A percentile compares a stretch with the other conserved stretches of the same genome.
Evolutionary conservation across 768 basidiomycete species (phyloP).

Genomic region (Ramaria sp.): DNA sequence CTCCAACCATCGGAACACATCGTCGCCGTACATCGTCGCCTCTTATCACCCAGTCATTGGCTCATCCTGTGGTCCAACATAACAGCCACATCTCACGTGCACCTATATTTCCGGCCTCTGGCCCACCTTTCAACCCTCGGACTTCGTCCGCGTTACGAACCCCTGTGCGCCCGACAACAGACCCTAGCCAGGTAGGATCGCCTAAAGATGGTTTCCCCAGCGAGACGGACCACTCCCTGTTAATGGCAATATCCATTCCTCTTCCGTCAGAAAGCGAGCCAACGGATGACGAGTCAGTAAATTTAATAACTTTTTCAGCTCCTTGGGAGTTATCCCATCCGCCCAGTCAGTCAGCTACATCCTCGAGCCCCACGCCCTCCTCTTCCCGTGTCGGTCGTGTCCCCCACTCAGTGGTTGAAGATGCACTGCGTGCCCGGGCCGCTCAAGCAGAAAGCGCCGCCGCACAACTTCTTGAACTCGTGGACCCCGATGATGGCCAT

Average conservation of each 20-base stretch:
- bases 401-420: constrained; percentile 56
- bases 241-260: constrained; percentile 64
- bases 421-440: constrained; percentile 76
- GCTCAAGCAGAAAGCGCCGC: constrained; percentile 93
- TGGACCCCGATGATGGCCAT: constrained; percentile 55
- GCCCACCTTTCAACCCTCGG: not conserved
- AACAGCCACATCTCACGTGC: not conserved
- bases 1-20: constrained; percentile 7
- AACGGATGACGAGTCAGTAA: constrained; percentile 45
- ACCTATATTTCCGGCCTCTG: not conserved
- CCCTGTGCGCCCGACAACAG: not conserved
- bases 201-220: not conserved
- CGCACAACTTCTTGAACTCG: constrained; percentile 75
- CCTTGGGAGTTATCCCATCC: constrained; percentile 45
- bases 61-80: not conserved
- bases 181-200: not conserved
- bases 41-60: not conserved
- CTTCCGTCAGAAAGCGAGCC: constrained; percentile 66
- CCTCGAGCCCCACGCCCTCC: constrained; percentile 32
- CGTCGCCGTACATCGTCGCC: not conserved
- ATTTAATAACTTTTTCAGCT: constrained; percentile 64
- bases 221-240: constrained; percentile 42
- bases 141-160: not conserved
- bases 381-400: constrained; percentile 35
- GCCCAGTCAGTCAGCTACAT: constrained; percentile 15